A percentile compares a stretch with the other conserved stretches of the same genome.
These are phyloP conservation scores for Noccaea bulbosa DNA, from an alignment of 345 rosid species.

Conservation along the genomic window DNA sequence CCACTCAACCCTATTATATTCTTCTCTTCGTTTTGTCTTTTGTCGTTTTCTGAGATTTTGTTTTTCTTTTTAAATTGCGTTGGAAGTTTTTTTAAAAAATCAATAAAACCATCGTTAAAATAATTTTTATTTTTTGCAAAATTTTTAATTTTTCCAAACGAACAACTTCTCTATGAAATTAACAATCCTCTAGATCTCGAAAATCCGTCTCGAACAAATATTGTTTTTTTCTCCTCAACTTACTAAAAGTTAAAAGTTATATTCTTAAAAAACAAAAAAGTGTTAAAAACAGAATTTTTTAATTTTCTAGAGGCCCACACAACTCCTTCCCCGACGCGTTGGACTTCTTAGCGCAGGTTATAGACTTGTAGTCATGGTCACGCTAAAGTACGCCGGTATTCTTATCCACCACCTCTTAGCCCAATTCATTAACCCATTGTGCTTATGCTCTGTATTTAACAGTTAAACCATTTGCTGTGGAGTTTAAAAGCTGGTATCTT, in stretches of 20 bases:
- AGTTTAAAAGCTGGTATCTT: slow-evolving; percentile 23
- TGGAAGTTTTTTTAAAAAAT: background rate
- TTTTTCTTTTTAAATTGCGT: background rate
- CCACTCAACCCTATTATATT: slow-evolving; percentile 1
- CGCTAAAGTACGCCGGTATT: slow-evolving; percentile 32
- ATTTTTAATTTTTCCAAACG: background rate
- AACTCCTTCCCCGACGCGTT: slow-evolving; percentile 22
- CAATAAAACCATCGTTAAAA: too few species aligned
- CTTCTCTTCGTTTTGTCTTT: background rate
- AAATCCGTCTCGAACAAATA: too few species aligned
- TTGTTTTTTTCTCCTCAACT: too few species aligned
- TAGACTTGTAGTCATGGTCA: background rate
- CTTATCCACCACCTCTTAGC: slow-evolving; percentile 35
- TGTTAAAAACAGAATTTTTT: background rate
- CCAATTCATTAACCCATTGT: background rate
- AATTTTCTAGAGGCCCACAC: slow-evolving; percentile 4
- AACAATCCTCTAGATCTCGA: too few species aligned
- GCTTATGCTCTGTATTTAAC: slow-evolving; percentile 23
- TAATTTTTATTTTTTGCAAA: too few species aligned
- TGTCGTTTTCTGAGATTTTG: background rate
- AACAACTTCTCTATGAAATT: background rate
- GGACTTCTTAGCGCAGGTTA: slow-evolving; percentile 27
- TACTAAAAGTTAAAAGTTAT: too few species aligned
- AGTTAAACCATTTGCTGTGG: slow-evolving; percentile 27
- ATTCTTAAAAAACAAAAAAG: background rate